Conservation (phyloP, 176 grass and related monocot species). For the Triticum urartu region DNA sequence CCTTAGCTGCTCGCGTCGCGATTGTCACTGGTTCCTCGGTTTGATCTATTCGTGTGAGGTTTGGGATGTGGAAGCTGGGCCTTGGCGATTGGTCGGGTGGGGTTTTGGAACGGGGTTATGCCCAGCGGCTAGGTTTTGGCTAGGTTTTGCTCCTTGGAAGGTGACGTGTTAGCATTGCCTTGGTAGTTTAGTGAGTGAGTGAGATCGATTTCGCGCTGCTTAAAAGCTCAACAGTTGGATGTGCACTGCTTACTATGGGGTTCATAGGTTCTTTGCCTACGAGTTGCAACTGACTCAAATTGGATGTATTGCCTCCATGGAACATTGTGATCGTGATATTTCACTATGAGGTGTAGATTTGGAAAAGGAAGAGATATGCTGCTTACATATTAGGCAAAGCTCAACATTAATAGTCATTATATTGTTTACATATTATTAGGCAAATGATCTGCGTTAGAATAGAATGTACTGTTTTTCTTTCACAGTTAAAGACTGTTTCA, state of each 20-base stretch:
- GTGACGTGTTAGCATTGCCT: background rate
- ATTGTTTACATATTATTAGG: background rate
- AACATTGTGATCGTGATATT: background rate
- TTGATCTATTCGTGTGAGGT: constrained; percentile 18
- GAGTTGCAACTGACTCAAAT: background rate
- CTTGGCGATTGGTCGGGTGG: background rate
- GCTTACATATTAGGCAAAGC: too few relatives aligned
- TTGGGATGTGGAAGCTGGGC: background rate
- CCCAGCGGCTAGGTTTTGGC: background rate
- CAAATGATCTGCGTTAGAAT: background rate
- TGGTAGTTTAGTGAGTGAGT: background rate
- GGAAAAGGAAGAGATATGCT: background rate
- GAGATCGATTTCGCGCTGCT: background rate
- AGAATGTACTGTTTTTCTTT: background rate
- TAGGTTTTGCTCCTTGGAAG: background rate
- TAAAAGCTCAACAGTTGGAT: background rate
- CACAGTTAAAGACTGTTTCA: background rate
- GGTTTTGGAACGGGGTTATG: background rate
- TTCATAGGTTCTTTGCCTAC: background rate
- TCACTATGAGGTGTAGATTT: background rate
- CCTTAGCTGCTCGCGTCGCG: too few relatives aligned
- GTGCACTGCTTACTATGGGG: background rate
- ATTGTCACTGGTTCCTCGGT: background rate
- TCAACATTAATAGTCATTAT: background rate
- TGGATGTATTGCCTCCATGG: background rate